These are phyloP conservation scores for Piper betle DNA, from an alignment of 164 flowering plant genomes.

Conservation along the genomic window DNA sequence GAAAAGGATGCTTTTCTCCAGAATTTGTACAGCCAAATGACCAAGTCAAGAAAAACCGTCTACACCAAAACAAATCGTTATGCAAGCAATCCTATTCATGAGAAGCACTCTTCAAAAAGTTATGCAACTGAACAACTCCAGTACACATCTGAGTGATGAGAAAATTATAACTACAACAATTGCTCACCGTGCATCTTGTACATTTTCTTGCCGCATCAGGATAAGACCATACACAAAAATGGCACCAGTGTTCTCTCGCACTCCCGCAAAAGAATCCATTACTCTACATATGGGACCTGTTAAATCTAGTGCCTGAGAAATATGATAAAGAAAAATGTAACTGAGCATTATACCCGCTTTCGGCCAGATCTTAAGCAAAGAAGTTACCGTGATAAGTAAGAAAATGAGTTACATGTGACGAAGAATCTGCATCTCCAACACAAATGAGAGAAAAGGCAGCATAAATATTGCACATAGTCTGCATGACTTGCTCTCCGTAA, in stretches of 20 bases:
- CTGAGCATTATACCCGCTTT: neutral
- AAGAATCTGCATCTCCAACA: constrained; percentile 89
- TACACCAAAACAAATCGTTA: too few relatives aligned
- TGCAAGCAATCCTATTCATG: too few relatives aligned
- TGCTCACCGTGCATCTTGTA: constrained; percentile 86
- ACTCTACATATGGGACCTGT: constrained; percentile 70
- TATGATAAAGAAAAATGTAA: constrained; percentile 4
- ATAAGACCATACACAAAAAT: constrained; percentile 83
- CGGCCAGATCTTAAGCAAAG: neutral
- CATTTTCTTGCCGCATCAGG: constrained; percentile 79
- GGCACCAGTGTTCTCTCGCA: constrained; percentile 73
- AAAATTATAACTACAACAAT: neutral
- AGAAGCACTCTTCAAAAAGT: too few relatives aligned
- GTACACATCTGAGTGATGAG: neutral
- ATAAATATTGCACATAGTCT: constrained; percentile 83
- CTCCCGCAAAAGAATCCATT: constrained; percentile 85
- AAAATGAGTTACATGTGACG: constrained; percentile 44
- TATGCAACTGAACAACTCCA: neutral
- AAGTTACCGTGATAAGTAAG: neutral
- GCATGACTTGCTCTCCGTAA: constrained; percentile 75
- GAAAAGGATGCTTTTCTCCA: too few relatives aligned
- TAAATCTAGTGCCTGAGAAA: constrained; percentile 72
- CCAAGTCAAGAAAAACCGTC: too few relatives aligned
- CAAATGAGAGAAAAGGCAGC: constrained; percentile 87
- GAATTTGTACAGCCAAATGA: too few relatives aligned